Evolutionary conservation across 2,329 filamentous ascomycete genomes (phyloP).

Genomic region (Aureobasidium mangrovei): DNA sequence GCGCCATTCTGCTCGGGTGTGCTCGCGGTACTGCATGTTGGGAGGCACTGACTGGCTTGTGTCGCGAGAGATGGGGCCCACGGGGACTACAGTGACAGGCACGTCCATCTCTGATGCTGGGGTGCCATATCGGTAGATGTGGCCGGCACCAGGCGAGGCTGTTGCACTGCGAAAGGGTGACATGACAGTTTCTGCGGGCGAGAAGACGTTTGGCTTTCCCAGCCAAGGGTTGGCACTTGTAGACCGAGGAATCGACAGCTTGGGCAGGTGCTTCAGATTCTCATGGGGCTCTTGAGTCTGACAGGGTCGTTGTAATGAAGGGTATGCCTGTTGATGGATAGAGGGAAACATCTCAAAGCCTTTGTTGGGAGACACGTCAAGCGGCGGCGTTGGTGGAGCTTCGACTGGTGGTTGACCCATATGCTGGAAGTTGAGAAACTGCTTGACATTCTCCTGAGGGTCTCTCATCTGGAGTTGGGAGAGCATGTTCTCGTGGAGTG

Average conservation of each 20-base stretch:
- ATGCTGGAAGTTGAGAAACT: slow-evolving; percentile 83
- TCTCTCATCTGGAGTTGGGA: slow-evolving; percentile 63
- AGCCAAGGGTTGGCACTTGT: slow-evolving; percentile 30
- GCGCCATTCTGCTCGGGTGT: slow-evolving; percentile 37
- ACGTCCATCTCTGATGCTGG: slow-evolving; percentile 88
- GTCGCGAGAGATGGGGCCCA: slow-evolving; percentile 67
- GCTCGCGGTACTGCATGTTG: slow-evolving; percentile 69
- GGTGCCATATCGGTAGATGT: slow-evolving; percentile 67
- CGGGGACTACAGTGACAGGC: slow-evolving; percentile 63
- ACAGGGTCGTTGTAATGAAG: slow-evolving; percentile 30
- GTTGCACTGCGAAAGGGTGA: slow-evolving; percentile 39
- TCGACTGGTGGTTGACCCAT: slow-evolving; percentile 36
- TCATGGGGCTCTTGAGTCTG: slow-evolving; percentile 37
- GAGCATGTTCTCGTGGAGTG: slow-evolving; percentile 64
- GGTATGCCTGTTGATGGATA: slow-evolving; percentile 24
- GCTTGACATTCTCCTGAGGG: slow-evolving; percentile 85
- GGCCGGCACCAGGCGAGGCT: slow-evolving; percentile 40
- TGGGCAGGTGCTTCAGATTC: slow-evolving; percentile 48
- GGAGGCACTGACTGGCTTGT: slow-evolving; percentile 86
- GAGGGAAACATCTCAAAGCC: slow-evolving; percentile 46
- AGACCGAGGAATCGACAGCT: slow-evolving; percentile 46
- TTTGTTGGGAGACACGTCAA: slow-evolving; percentile 32
- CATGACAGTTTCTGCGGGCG: slow-evolving; percentile 23
- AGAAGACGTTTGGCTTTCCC: slow-evolving; percentile 19
- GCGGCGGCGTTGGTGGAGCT: slow-evolving; percentile 58